These are phyloP conservation scores for Parietaria judaica DNA, from an alignment of 306 rosid species.

Conservation along the genomic window DNA sequence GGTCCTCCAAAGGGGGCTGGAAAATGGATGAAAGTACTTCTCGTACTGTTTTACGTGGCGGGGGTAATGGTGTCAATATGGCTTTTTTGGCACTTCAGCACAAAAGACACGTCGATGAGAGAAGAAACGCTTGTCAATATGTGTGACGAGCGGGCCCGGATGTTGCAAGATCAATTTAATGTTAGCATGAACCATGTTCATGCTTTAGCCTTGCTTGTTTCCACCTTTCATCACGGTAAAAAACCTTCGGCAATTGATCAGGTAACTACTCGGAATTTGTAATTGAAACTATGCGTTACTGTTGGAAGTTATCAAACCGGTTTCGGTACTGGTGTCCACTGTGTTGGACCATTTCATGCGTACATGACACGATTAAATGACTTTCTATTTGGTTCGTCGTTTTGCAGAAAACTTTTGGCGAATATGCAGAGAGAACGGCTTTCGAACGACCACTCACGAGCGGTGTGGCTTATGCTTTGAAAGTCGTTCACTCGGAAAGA, in stretches of 20 bases:
- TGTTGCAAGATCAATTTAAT: constrained; percentile 96
- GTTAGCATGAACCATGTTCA: constrained; percentile 97
- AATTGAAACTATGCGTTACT: neutral
- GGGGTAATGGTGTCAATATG: constrained; percentile 52
- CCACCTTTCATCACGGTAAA: constrained; percentile 90
- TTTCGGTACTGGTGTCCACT: no score
- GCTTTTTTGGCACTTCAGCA: constrained; percentile 55
- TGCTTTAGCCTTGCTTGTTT: constrained; percentile 85
- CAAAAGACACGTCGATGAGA: constrained; percentile 44
- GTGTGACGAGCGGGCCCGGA: no score
- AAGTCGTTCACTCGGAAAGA: constrained; percentile 79
- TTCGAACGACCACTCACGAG: constrained; percentile 97
- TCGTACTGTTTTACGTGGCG: constrained; percentile 35
- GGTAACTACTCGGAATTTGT: constrained; percentile 32
- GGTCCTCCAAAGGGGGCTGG: constrained; percentile 52
- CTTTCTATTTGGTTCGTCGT: neutral
- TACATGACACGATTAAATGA: neutral
- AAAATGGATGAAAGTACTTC: constrained; percentile 65
- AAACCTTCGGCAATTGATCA: constrained; percentile 89
- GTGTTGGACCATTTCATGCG: no score
- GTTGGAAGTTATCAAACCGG: neutral
- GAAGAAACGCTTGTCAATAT: constrained; percentile 75
- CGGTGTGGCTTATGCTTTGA: constrained; percentile 93
- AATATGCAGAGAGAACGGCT: constrained; percentile 83
- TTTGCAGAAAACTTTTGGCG: constrained; percentile 76